Base-by-base conservation (phyloP, 1,139 yeast species). In the Kodamaea fungicola region DNA sequence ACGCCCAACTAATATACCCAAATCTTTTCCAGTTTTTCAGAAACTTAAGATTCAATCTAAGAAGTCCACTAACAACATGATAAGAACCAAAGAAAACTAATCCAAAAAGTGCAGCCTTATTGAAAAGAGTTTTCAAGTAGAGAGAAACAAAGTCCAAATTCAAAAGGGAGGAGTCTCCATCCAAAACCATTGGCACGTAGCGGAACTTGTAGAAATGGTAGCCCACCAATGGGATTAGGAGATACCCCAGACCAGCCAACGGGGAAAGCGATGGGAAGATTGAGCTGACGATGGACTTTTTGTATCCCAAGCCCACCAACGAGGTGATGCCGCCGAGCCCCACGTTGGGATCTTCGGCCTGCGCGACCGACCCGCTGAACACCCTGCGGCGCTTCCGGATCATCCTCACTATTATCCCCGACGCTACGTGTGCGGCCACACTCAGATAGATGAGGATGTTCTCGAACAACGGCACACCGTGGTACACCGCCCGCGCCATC, bases 151-250 rank as follows among this genome's bases (percentile, higher is more conserved):
- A 84, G 13, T 74, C 74, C 33, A 85, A 59, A 27, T 67, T 70
- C 22, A 85, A 58, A 41, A 77, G 61, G 1, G 83, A 71, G 7
- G 83, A 74, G 54, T 83, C 94, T 1, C 88, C 92, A 41, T 82
- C 84, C 1, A 76, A 64, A 2, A 49, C 16, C 19, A 62, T 38
- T 0, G 94, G 90, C 0, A 65, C 62, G 9, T 67, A 39, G 34
- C 89, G 60, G 45, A 75, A 68, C 34, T 72, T 69, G 12, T 59
- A 45, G 12, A 65, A 61, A 50, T 85, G 95, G 33, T 60, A 69
- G 0, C 49, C 39, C 0, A 80, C 45, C 22, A 78, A 50, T 0
- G 78, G 74, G 0, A 74, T 43, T 30, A 80, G 57, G 5, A 75
- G 37, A 47, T 77, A 78, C 0, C 95, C 95, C 4, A 84, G 67